These are phyloP conservation scores for Drechmeria coniospora DNA, from an alignment of 2,329 filamentous ascomycete species.

Conservation along the genomic window DNA sequence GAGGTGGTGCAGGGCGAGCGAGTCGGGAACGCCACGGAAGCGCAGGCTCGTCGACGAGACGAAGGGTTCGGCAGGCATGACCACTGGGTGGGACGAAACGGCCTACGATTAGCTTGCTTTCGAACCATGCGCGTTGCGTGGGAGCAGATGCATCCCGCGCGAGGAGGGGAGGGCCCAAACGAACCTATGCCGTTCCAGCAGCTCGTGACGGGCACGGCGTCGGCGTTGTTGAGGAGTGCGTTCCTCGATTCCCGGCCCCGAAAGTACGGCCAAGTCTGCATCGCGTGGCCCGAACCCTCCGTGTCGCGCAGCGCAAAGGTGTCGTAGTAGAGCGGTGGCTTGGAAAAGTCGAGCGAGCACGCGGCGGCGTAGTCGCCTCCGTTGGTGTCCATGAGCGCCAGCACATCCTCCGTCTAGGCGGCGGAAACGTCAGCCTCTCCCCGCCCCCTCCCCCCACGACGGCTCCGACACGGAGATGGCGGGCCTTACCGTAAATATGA, in stretches of 20 bases:
- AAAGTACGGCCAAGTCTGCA: slow-evolving; percentile 46
- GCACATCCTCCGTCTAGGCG: slow-evolving; percentile 38
- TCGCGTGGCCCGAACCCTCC: slow-evolving; percentile 32
- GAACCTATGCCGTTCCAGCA: slow-evolving; percentile 30
- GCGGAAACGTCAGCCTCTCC: slow-evolving; percentile 10
- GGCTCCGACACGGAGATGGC: too few relatives aligned
- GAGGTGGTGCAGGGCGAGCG: slow-evolving; percentile 44
- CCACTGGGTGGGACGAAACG: slow-evolving; percentile 13
- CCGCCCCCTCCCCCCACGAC: too few relatives aligned
- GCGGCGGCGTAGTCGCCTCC: slow-evolving; percentile 44
- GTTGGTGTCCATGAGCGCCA: slow-evolving; percentile 39
- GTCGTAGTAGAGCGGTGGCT: slow-evolving; percentile 41
- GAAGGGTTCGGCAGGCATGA: slow-evolving; percentile 40
- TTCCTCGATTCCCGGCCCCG: slow-evolving; percentile 31
- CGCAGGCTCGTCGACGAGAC: slow-evolving; percentile 28
- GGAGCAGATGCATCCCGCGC: too few relatives aligned
- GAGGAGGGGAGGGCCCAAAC: background rate
- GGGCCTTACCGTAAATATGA: slow-evolving; percentile 36
- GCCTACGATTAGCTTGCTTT: too few relatives aligned
- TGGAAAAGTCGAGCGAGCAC: slow-evolving; percentile 44
- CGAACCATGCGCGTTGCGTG: too few relatives aligned
- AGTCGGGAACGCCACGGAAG: slow-evolving; percentile 51
- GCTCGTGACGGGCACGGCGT: slow-evolving; percentile 28
- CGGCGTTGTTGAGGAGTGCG: slow-evolving; percentile 32
- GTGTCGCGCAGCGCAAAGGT: slow-evolving; percentile 46